These are phyloP conservation scores for Yarrowia deformans DNA, from an alignment of 805 yeast species.

Conservation along the genomic window DNA sequence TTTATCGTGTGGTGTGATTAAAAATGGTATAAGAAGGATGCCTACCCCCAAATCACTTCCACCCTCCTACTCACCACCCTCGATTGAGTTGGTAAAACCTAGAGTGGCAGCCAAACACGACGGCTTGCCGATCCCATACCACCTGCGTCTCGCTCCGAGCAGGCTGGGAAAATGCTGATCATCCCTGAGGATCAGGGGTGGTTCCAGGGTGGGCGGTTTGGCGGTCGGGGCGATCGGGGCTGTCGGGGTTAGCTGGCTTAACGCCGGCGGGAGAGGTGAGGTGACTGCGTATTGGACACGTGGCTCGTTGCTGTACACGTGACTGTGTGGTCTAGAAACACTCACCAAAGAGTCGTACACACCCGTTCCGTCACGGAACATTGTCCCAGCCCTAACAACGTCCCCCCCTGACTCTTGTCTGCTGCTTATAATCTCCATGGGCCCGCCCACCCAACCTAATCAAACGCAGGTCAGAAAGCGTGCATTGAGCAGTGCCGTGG, in stretches of 20 bases:
- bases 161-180: slow-evolving; percentile 27
- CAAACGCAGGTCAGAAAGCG: slow-evolving; percentile 33
- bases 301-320: no score
- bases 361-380: no score
- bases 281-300: no score
- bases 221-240: no score
- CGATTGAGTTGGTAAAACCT: slow-evolving; percentile 34
- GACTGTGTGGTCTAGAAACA: no score
- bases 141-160: slow-evolving; percentile 13
- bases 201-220: slow-evolving; percentile 7
- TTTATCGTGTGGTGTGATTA: no score
- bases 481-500: slow-evolving; percentile 7
- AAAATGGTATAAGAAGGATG: no score
- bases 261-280: no score
- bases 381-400: no score
- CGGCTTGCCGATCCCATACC: slow-evolving; percentile 27
- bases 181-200: slow-evolving; percentile 37
- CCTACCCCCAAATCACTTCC: no score
- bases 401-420: not conserved
- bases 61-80: not conserved
- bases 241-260: no score
- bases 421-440: not conserved
- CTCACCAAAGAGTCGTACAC: no score
- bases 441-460: slow-evolving; percentile 31
- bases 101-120: slow-evolving; percentile 23